phyloP scores from a whole-genome alignment of 2,329 filamentous ascomycete species.

The Aspergillaceae sp. region DNA sequence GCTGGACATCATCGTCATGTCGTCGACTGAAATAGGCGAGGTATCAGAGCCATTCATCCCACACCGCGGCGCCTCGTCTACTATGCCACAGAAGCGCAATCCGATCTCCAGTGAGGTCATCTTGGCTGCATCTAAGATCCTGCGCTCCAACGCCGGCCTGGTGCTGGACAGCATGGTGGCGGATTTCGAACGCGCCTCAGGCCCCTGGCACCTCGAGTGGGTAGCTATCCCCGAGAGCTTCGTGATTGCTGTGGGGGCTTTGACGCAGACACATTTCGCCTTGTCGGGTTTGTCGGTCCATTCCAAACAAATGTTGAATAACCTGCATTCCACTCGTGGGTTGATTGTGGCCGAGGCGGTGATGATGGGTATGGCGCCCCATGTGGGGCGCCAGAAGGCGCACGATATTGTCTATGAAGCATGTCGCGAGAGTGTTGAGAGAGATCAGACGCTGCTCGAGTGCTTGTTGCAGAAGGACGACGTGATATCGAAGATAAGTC shows the following conservation, averaged over 20 bases:
- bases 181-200: slow-evolving; percentile 50
- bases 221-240: slow-evolving; percentile 48
- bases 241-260: slow-evolving; percentile 44
- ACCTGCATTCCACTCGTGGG: slow-evolving; percentile 44
- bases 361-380: slow-evolving; percentile 52
- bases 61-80: slow-evolving; percentile 47
- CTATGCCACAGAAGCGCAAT: slow-evolving; percentile 53
- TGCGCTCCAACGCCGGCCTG: slow-evolving; percentile 45
- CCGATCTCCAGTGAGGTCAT: slow-evolving; percentile 52
- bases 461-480: slow-evolving; percentile 32
- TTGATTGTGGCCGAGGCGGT: slow-evolving; percentile 52
- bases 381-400: slow-evolving; percentile 45
- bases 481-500: slow-evolving; percentile 37
- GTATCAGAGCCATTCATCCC: slow-evolving; percentile 50
- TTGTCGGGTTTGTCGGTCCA: slow-evolving; percentile 46
- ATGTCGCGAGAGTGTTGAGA: slow-evolving; percentile 44
- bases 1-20: slow-evolving; percentile 50
- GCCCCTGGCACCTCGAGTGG: slow-evolving; percentile 54
- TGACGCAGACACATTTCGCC: slow-evolving; percentile 48
- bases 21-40: slow-evolving; percentile 48
- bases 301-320: slow-evolving; percentile 41
- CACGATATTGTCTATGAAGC: slow-evolving; percentile 51
- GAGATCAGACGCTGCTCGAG: slow-evolving; percentile 36
- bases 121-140: slow-evolving; percentile 46
- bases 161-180: slow-evolving; percentile 50